These are phyloP conservation scores for Tubosaeta sp. DNA, from an alignment of 768 basidiomycete species.

Conservation along the genomic window DNA sequence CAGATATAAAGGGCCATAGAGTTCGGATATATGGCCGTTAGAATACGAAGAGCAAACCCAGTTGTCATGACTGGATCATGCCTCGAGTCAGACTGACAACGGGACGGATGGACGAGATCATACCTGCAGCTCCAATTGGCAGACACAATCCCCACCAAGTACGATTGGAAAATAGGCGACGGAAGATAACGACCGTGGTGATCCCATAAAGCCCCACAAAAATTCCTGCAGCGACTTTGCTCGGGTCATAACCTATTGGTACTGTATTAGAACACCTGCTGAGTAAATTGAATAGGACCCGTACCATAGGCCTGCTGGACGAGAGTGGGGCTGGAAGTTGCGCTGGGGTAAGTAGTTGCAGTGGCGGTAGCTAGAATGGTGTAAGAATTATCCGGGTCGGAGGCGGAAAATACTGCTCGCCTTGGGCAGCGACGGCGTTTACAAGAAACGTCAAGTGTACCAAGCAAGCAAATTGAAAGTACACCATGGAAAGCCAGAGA, in stretches of 20 bases:
- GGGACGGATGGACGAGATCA: neutral
- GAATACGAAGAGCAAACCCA: conserved; percentile 21
- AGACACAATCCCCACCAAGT: conserved; percentile 32
- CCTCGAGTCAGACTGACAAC: neutral
- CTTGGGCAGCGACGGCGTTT: conserved; percentile 2
- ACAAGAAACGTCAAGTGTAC: neutral
- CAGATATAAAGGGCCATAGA: conserved; percentile 15
- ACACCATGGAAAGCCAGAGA: neutral
- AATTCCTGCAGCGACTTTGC: conserved; percentile 17
- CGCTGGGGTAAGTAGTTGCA: neutral
- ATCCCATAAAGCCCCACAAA: conserved; percentile 22
- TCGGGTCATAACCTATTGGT: conserved; percentile 23
- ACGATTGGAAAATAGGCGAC: conserved; percentile 17
- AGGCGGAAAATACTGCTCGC: neutral
- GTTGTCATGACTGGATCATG: conserved; percentile 15
- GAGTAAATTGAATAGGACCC: neutral
- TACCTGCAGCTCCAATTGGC: conserved; percentile 28
- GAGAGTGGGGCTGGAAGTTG: conserved; percentile 7
- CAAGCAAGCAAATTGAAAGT: neutral
- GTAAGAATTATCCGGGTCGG: neutral
- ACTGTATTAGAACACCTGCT: neutral
- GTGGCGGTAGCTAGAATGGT: conserved; percentile 2
- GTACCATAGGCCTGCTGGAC: conserved; percentile 4
- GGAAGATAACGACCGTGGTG: conserved; percentile 8
- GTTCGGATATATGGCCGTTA: conserved; percentile 17